Base-by-base conservation (phyloP, 805 yeast genomes). In the Hanseniaspora lachancei region DNA sequence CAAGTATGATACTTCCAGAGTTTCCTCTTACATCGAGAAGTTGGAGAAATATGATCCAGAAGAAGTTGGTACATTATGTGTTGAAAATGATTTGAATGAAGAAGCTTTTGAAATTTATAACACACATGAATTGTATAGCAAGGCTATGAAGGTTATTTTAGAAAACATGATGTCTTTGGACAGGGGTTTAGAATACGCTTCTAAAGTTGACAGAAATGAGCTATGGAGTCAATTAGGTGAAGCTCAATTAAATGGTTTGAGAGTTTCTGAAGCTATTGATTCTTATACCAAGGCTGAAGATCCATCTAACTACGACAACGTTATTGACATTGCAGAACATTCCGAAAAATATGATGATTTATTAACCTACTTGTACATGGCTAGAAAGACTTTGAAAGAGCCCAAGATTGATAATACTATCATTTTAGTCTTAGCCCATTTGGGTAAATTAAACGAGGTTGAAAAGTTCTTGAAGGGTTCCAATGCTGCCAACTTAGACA, bases 321-420 rank as follows among this genome's bases (percentile, higher is more conserved):
- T 91, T 47, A 91, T 93, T 70, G 97, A 93, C 64, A 86, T 89
- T 63, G 80, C 97, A 49, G 95, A 89, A 66, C 95, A 86, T 64
- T 95, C 96, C 38, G 97, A 96, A 60, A 91, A 89, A 68, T 95
- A 82, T 68, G 97, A 91, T 65, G 97, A 93, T 70, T 80, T 93
- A 62, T 75, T 91, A 62, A 82, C 86, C 61, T 93, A 79, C 72
- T 77, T 93, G 71, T 75, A 78, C 60, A 88, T 89, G 95, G 96
- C 98, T 16, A 84, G 98, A 73, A 80, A 83, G 67, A 77, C 89
- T 20, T 75, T 88, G 66, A 86, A 96, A 66, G 98, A 93, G 72
- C 89, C 96, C 55, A 76, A 78, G 64, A 81, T 93, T 66, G 99
- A 93, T 71, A 95, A 96, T 62, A 95, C 95, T 58, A 76, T 93